Percentiles rank a stretch among this genome's conserved stretches.
These are phyloP conservation scores for Corylus avellana DNA, from an alignment of 306 rosid genomes.

Conservation along the genomic window DNA sequence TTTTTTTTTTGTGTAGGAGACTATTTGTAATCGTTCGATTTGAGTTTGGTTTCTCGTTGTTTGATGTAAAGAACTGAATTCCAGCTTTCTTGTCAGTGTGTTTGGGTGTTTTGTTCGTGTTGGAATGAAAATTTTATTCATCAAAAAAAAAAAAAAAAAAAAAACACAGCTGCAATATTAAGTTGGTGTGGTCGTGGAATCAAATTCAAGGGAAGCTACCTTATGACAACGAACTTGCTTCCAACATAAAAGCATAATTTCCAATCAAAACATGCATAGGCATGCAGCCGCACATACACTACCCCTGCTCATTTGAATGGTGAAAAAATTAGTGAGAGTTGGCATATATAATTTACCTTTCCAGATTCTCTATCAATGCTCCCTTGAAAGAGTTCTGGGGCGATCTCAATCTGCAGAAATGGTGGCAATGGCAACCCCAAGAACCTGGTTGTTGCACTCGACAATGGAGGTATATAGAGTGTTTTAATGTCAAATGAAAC, in stretches of 20 bases:
- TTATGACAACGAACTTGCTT: neutral
- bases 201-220: neutral
- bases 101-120: too few relatives aligned
- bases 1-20: too few relatives aligned
- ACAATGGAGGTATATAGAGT: slow-evolving; percentile 73
- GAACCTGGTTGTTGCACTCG: slow-evolving; percentile 72
- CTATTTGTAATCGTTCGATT: too few relatives aligned
- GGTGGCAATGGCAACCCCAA: slow-evolving; percentile 89
- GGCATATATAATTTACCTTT: slow-evolving; percentile 41
- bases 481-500: slow-evolving; percentile 72
- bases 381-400: slow-evolving; percentile 67
- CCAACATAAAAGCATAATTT: neutral
- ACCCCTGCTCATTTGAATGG: neutral
- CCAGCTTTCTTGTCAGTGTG: too few relatives aligned
- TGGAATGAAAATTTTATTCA: too few relatives aligned
- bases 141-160: too few relatives aligned
- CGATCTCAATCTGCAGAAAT: slow-evolving; percentile 72
- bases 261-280: neutral
- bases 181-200: neutral
- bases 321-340: slow-evolving; percentile 12
- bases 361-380: slow-evolving; percentile 66
- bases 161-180: slow-evolving; percentile 6
- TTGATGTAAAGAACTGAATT: too few relatives aligned
- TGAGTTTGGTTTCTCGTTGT: too few relatives aligned
- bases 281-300: too few relatives aligned